phyloP scores from a whole-genome alignment of 257 asterid species.

The Nicotiana obtusifolia region DNA sequence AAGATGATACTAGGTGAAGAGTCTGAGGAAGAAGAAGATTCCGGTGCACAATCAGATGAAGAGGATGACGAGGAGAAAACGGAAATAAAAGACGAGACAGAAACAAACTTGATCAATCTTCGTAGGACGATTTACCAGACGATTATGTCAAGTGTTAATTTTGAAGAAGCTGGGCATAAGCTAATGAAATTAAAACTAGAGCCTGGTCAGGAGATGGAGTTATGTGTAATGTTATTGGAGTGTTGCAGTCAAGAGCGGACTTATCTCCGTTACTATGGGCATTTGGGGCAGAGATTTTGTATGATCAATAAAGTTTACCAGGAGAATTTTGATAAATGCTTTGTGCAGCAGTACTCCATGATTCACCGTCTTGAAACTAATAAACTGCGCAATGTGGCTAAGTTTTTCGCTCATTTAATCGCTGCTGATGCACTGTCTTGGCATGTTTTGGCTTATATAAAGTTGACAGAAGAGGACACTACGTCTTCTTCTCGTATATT shows the following conservation, averaged over 20 bases:
- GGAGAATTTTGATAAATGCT: conserved; percentile 2
- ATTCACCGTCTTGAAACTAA: conserved; percentile 8
- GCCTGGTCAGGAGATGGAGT: conserved; percentile 15
- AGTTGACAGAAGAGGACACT: conserved; percentile 3
- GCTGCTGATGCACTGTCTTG: conserved; percentile 5
- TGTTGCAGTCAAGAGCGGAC: conserved; percentile 16
- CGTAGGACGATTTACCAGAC: conserved; percentile 1
- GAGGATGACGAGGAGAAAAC: not conserved
- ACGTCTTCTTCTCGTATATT: conserved; percentile 15
- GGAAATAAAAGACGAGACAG: not conserved
- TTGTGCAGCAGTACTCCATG: conserved; percentile 4
- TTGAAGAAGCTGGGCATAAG: conserved; percentile 13
- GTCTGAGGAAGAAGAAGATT: not conserved
- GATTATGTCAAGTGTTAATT: conserved; percentile 15
- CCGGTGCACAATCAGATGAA: not conserved
- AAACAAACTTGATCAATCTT: conserved; percentile 3
- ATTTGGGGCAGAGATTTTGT: conserved; percentile 12
- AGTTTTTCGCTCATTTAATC: conserved; percentile 13
- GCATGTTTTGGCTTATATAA: conserved; percentile 9
- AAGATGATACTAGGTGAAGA: not conserved
- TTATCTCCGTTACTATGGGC: conserved; percentile 3
- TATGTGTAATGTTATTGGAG: conserved; percentile 13
- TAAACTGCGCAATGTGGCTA: conserved; percentile 11
- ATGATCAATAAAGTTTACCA: not conserved
- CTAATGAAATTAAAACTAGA: not conserved